These are phyloP conservation scores for Pyropia haitanensis DNA, from an alignment of 23 red algal genomes.

Conservation along the genomic window DNA sequence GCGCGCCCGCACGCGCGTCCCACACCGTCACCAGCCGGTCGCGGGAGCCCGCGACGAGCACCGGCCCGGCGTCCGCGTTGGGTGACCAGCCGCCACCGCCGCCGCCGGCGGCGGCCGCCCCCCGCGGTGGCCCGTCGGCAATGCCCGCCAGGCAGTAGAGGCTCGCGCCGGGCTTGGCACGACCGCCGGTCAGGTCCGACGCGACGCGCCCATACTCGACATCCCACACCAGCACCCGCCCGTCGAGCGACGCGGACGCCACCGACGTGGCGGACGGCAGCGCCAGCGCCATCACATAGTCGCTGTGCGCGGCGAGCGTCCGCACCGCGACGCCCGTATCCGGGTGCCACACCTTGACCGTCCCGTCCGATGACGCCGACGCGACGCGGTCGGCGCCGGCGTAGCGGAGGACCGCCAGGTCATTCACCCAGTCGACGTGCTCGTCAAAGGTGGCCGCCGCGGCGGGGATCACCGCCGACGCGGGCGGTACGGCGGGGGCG, in stretches of 20 bases:
- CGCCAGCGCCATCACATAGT: conserved; percentile 91
- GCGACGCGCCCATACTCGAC: conserved; percentile 29
- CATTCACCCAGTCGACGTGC: conserved; percentile 98
- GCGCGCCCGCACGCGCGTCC: conserved; percentile 56
- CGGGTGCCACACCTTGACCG: conserved; percentile 85
- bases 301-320: conserved; percentile 79
- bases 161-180: neutral
- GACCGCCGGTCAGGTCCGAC: conserved; percentile 21
- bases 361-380: conserved; percentile 79
- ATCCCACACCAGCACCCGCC: conserved; percentile 85
- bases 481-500: too few relatives aligned
- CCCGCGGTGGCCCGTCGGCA: neutral
- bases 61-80: conserved; percentile 1
- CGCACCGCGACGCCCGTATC: conserved; percentile 22
- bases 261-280: conserved; percentile 28
- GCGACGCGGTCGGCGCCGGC: conserved; percentile 47
- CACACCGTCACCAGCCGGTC: conserved; percentile 67
- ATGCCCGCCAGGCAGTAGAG: conserved; percentile 19
- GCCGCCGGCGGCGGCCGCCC: conserved; percentile 21
- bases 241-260: conserved; percentile 69
- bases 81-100: neutral
- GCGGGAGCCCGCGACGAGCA: conserved; percentile 63
- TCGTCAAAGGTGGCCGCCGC: conserved; percentile 46
- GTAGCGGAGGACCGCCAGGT: conserved; percentile 41
- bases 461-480: conserved; percentile 13